These are phyloP conservation scores for Tulasnella sp. DNA, from an alignment of 768 basidiomycete species.

Conservation along the genomic window DNA sequence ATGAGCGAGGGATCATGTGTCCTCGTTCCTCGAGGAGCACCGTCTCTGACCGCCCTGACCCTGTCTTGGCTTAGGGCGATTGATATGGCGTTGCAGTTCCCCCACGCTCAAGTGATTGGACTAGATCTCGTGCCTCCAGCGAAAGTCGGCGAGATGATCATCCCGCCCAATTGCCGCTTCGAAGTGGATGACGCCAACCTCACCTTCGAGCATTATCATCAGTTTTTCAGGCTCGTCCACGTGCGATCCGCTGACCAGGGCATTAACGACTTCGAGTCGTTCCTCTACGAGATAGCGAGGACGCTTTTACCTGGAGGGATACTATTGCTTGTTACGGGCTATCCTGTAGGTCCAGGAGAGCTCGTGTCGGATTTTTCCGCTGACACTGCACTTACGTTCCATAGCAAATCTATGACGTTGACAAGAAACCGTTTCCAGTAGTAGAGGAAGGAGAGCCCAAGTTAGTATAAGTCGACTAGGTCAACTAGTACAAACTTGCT, in stretches of 20 bases:
- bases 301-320: conserved; percentile 13
- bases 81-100: conserved; percentile 14
- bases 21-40: neutral
- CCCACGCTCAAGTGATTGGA: conserved; percentile 15
- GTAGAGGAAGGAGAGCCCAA: neutral
- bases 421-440: conserved; percentile 8
- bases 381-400: neutral
- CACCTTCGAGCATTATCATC: conserved; percentile 8
- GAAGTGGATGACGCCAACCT: conserved; percentile 13
- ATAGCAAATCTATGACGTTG: neutral
- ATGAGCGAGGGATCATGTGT: too few species aligned
- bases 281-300: conserved; percentile 13
- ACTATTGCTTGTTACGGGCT: conserved; percentile 9
- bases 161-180: conserved; percentile 5
- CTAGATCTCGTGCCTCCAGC: conserved; percentile 13
- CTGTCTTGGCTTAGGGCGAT: conserved; percentile 8
- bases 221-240: conserved; percentile 14
- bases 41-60: neutral
- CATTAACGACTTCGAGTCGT: conserved; percentile 6
- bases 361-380: neutral
- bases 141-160: neutral
- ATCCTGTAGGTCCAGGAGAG: neutral
- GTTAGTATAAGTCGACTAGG: neutral
- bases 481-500: neutral
- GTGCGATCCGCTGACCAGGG: conserved; percentile 13